Evolutionary conservation across 345 rosid species (phyloP).

Genomic region (Populus simonii): DNA sequence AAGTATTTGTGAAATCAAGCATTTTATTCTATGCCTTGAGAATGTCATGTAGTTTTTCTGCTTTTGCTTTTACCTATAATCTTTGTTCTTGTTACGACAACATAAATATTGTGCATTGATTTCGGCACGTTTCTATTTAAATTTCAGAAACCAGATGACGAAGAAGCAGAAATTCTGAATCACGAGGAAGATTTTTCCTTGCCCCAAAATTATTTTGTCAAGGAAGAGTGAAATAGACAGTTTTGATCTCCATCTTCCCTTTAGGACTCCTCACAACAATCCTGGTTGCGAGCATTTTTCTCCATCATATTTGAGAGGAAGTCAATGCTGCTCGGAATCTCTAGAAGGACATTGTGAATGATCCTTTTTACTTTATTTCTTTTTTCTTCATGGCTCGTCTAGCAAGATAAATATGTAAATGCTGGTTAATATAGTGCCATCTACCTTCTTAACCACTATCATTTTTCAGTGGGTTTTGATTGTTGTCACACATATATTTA

Average conservation of each 20-base stretch:
- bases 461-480: neutral
- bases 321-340: neutral
- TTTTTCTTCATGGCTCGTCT: neutral
- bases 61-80: neutral
- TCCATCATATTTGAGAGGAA: neutral
- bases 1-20: neutral
- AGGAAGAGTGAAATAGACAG: conserved; percentile 51
- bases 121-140: neutral
- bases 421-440: neutral
- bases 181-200: conserved; percentile 88
- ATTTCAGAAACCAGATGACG: conserved; percentile 86
- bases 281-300: neutral
- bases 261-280: neutral
- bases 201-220: conserved; percentile 80
- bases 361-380: neutral
- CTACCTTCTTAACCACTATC: neutral
- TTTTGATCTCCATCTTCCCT: conserved; percentile 1
- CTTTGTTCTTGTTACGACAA: neutral
- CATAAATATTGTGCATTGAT: neutral
- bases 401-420: neutral
- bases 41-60: neutral
- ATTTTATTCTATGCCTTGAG: neutral
- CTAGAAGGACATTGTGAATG: neutral
- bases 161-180: conserved; percentile 69
- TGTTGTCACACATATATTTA: too few species aligned